A percentile compares a stretch with the other conserved stretches of the same genome.
Conservation (phyloP, 73 alveolate genomes). For the Tetrahymena elliotti region DNA sequence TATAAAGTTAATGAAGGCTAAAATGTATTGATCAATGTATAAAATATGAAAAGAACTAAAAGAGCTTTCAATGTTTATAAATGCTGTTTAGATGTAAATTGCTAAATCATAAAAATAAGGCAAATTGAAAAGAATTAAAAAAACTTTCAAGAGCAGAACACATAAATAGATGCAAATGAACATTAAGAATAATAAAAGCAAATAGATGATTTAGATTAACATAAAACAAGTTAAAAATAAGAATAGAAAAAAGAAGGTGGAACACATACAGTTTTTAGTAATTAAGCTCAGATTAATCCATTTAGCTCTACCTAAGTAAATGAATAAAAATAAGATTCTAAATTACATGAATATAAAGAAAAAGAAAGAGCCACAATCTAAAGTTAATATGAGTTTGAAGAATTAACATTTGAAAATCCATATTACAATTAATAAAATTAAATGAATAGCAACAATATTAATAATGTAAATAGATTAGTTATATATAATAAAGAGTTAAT, state of each 20-base stretch:
- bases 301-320: too few relatives aligned
- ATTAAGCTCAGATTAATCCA: too few relatives aligned
- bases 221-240: too few relatives aligned
- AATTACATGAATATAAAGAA: neutral
- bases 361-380: neutral
- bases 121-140: neutral
- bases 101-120: neutral
- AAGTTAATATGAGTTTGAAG: neutral
- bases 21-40: neutral
- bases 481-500: neutral
- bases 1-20: neutral
- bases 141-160: neutral
- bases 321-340: neutral
- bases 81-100: neutral
- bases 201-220: too few relatives aligned
- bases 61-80: neutral
- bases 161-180: neutral
- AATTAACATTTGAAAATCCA: neutral
- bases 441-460: neutral
- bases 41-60: neutral
- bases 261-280: too few relatives aligned
- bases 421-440: neutral
- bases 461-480: neutral
- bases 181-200: too few relatives aligned
- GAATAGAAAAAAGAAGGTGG: too few relatives aligned